These are phyloP conservation scores for Avena sativa DNA, from an alignment of 176 grass and related monocot genomes.

Conservation along the genomic window DNA sequence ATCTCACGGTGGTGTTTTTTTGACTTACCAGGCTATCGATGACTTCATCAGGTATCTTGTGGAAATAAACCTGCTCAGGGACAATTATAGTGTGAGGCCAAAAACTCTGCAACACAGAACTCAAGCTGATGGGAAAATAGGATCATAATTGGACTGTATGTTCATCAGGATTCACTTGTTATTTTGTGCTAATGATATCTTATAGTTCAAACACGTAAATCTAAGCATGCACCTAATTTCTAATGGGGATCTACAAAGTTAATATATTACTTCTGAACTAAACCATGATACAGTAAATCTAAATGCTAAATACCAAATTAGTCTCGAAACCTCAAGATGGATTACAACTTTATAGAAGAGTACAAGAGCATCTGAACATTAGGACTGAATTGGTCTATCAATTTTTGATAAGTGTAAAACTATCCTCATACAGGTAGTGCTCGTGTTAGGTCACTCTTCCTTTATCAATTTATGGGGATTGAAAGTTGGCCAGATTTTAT, in stretches of 20 bases:
- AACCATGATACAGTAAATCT: slow-evolving; percentile 18
- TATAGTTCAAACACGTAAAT: neutral
- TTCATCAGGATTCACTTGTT: neutral
- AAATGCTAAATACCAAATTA: slow-evolving; percentile 4
- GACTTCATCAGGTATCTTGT: slow-evolving; percentile 83
- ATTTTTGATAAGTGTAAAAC: slow-evolving; percentile 12
- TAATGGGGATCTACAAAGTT: neutral
- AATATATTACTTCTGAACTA: neutral
- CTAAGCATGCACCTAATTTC: slow-evolving; percentile 14
- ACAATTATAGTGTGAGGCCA: slow-evolving; percentile 42
- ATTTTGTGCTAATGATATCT: neutral
- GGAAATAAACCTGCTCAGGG: slow-evolving; percentile 85
- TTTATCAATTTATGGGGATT: slow-evolving; percentile 20
- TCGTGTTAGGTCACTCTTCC: neutral
- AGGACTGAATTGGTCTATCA: neutral
- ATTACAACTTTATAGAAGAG: neutral
- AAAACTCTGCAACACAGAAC: neutral
- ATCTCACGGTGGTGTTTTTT: neutral
- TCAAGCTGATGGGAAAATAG: slow-evolving; percentile 16
- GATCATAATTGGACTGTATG: slow-evolving; percentile 16
- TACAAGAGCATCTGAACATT: slow-evolving; percentile 2
- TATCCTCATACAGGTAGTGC: neutral
- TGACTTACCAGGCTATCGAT: slow-evolving; percentile 84
- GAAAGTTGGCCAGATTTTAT: slow-evolving; percentile 6
- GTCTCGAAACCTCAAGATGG: slow-evolving; percentile 1